Conservation (phyloP, 208 protist species). For the Crithidia thermophila region DNA sequence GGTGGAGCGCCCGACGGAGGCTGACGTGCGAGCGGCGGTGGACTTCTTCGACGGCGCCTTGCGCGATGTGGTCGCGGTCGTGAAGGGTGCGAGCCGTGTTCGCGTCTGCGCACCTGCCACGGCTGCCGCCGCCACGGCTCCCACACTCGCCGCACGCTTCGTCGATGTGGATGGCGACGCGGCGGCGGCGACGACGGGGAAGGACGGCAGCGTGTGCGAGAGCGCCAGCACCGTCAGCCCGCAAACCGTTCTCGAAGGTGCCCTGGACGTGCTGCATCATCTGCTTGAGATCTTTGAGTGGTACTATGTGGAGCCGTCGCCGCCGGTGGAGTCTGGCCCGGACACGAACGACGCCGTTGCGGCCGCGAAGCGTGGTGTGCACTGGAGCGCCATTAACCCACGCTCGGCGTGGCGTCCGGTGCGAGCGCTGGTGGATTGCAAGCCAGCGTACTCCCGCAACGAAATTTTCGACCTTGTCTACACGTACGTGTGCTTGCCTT, state of each 20-base stretch:
- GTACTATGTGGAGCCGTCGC: conserved; percentile 18
- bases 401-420: conserved; percentile 17
- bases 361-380: conserved; percentile 5
- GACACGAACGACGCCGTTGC: background rate
- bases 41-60: conserved; percentile 20
- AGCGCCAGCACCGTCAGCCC: conserved; percentile 39
- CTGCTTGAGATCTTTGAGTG: conserved; percentile 35
- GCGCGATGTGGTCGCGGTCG: conserved; percentile 8
- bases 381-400: conserved; percentile 11
- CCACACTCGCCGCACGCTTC: conserved; percentile 2
- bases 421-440: conserved; percentile 4
- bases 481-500: conserved; percentile 20
- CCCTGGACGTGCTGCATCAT: conserved; percentile 36
- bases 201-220: conserved; percentile 13
- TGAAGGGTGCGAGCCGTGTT: background rate
- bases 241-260: conserved; percentile 43
- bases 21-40: conserved; percentile 15
- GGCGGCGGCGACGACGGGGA: background rate
- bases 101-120: background rate
- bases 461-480: conserved; percentile 27
- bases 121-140: background rate
- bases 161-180: background rate
- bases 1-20: conserved; percentile 17
- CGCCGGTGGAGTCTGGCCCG: background rate
- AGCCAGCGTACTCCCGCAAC: conserved; percentile 25